Percentiles rank a stretch among this genome's conserved stretches.
Evolutionary conservation across 345 rosid genomes (phyloP).

Genomic region (Mallotus nudiflorus): DNA sequence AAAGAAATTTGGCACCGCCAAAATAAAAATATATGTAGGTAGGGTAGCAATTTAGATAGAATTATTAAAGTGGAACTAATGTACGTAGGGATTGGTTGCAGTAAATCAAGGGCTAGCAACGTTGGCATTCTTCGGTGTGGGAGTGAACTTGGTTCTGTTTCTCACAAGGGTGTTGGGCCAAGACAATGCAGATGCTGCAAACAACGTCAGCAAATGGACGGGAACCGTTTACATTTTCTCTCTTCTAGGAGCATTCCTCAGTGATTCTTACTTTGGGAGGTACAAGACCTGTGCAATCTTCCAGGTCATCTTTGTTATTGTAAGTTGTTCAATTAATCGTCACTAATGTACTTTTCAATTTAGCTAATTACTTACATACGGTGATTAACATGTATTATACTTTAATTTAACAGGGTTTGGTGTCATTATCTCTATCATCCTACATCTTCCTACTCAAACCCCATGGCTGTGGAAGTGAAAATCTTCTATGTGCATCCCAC

Average conservation of each 20-base stretch:
- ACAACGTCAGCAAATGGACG: conserved; percentile 35
- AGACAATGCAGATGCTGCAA: conserved; percentile 29
- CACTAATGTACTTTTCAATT: background rate
- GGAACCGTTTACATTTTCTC: conserved; percentile 36
- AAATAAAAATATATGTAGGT: too few relatives aligned
- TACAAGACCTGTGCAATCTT: conserved; percentile 32
- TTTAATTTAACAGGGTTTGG: conserved; percentile 22
- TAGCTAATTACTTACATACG: background rate
- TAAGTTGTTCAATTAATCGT: background rate
- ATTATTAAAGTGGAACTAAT: background rate
- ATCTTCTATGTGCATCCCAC: conserved; percentile 21
- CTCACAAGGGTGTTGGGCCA: conserved; percentile 32
- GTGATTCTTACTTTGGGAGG: conserved; percentile 37
- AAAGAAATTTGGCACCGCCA: too few relatives aligned
- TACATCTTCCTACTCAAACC: conserved; percentile 23
- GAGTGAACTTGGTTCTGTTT: conserved; percentile 32
- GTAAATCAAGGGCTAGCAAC: conserved; percentile 35
- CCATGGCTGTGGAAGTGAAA: conserved; percentile 19
- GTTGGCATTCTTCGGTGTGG: conserved; percentile 33
- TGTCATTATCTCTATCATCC: conserved; percentile 22
- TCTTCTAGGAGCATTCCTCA: conserved; percentile 28
- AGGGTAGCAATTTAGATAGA: too few relatives aligned
- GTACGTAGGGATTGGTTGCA: conserved; percentile 2
- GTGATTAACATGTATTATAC: background rate
- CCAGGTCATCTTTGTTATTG: conserved; percentile 28